A percentile compares a stretch with the other conserved stretches of the same genome.
Evolutionary conservation across 1,139 yeast species (phyloP).

Genomic region (Suhomyces taliae): DNA sequence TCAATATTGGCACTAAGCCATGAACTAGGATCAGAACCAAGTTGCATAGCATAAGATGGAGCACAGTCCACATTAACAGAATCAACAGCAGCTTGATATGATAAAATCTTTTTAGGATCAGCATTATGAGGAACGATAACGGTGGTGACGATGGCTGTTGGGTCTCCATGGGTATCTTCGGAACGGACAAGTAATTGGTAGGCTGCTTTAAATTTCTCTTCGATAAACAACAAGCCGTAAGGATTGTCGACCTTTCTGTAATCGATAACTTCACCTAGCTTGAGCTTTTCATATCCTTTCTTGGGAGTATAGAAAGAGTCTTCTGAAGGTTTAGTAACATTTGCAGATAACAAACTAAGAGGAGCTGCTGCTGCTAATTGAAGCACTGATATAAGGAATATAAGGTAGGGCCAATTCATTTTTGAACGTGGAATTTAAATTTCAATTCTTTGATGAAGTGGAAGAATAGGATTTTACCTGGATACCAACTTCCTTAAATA

Average conservation of each 20-base stretch:
- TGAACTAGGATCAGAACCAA: slow-evolving; percentile 17
- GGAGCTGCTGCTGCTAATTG: slow-evolving; percentile 4
- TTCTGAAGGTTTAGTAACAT: slow-evolving; percentile 6
- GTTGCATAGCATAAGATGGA: slow-evolving; percentile 30
- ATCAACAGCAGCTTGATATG: slow-evolving; percentile 40
- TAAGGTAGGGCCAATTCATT: background rate
- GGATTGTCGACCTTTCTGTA: slow-evolving; percentile 15
- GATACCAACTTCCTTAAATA: no score
- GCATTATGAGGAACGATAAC: slow-evolving; percentile 32
- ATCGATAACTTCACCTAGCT: slow-evolving; percentile 28
- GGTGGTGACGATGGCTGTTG: slow-evolving; percentile 35
- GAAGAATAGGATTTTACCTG: no score
- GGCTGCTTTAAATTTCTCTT: slow-evolving; percentile 21
- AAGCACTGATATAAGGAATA: background rate
- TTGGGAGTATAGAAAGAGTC: slow-evolving; percentile 34
- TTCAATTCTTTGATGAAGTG: no score
- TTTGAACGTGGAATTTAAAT: background rate
- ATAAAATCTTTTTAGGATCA: slow-evolving; percentile 27
- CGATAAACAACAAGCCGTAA: slow-evolving; percentile 1
- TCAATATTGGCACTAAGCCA: slow-evolving; percentile 9
- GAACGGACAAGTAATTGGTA: slow-evolving; percentile 38
- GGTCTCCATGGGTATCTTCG: slow-evolving; percentile 31
- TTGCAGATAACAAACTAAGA: background rate
- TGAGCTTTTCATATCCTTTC: slow-evolving; percentile 22
- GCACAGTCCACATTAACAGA: slow-evolving; percentile 30